These are phyloP conservation scores for Metschnikowia noctiluminum DNA, from an alignment of 805 yeast genomes.

Conservation along the genomic window DNA sequence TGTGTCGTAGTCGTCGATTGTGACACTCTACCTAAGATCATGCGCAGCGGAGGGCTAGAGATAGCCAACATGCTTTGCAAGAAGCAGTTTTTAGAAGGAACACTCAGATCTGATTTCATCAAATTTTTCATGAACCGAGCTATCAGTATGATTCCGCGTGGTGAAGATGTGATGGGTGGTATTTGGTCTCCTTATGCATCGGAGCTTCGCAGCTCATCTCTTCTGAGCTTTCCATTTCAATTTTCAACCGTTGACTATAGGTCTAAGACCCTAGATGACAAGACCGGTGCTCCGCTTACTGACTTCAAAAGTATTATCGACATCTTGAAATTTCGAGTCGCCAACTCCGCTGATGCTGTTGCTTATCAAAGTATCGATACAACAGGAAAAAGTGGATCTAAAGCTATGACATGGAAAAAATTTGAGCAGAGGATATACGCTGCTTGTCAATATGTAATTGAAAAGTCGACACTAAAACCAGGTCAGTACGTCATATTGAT, in stretches of 20 bases:
- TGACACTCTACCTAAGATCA: constrained; percentile 78
- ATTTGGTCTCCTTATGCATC: constrained; percentile 82
- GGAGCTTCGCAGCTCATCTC: constrained; percentile 53
- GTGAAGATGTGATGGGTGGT: constrained; percentile 75
- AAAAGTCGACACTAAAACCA: constrained; percentile 57
- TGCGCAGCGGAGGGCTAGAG: constrained; percentile 82
- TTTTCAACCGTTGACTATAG: constrained; percentile 79
- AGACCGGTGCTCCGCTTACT: constrained; percentile 69
- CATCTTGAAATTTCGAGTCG: constrained; percentile 73
- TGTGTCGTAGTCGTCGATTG: constrained; percentile 80
- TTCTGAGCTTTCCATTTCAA: constrained; percentile 68
- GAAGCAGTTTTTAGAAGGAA: constrained; percentile 72
- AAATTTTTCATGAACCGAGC: constrained; percentile 70
- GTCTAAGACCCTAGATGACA: constrained; percentile 70
- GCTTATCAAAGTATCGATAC: constrained; percentile 57
- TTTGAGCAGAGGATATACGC: constrained; percentile 76
- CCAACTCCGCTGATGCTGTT: constrained; percentile 69
- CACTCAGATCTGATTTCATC: constrained; percentile 73
- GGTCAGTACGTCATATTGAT: constrained; percentile 77
- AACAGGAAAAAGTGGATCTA: constrained; percentile 32
- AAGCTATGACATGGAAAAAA: constrained; percentile 65
- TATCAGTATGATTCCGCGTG: constrained; percentile 63
- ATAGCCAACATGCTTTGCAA: constrained; percentile 88
- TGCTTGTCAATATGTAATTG: constrained; percentile 65
- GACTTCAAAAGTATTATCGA: constrained; percentile 71